Evolutionary conservation across 2,329 filamentous ascomycete species (phyloP), one percentile per base, ranked within the genome.

Genomic region (Chrysoporthe austroafricana): DNA sequence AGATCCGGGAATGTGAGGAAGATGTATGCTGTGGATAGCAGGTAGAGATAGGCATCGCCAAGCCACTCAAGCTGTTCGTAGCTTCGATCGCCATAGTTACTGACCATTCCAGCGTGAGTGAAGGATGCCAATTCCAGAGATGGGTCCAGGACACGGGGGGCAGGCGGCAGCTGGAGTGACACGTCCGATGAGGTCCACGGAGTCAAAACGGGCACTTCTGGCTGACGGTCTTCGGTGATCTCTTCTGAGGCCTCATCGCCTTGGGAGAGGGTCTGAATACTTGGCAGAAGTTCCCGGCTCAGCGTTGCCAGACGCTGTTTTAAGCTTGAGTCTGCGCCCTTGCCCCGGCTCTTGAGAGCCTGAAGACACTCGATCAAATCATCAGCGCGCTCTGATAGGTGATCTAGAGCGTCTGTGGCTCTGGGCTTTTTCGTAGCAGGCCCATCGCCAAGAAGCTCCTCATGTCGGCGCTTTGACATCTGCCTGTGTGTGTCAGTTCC

Each of bases 61-160:
- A 97, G 84, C 80, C 95, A 94, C 78, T 98, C 95, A 7, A 97
- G 86, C 21, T 88, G 87, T 74, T 97, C 94, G 77, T 97, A 97
- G 73, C 83, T 85, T 63, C 81, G 76, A 57, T 81, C 79, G 42
- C 74, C 74, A 62, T 77, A 73, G 21, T 69, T 78, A 36, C 74
- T 72, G 3, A 73, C 74, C 64, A 81, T 75, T 1, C 87, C 88
- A 1, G 84, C 80, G 73, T 95, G 92, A 0, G 86, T 92, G 73
- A 94, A 90, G 13, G 88, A 87, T 18, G 88, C 85, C 36, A 79
- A 80, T 72, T 90, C 86, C 21, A 94, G 82, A 32, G 81, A 78
- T 0, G 83, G 79, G 70, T 93, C 85, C 6, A 83, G 74, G 62
- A 93, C 86, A 11, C 80, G 75, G 3, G 91, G 92, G 1, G 93